phyloP scores from a whole-genome alignment of 2,329 filamentous ascomycete species.

The Penicillium verrucosum region DNA sequence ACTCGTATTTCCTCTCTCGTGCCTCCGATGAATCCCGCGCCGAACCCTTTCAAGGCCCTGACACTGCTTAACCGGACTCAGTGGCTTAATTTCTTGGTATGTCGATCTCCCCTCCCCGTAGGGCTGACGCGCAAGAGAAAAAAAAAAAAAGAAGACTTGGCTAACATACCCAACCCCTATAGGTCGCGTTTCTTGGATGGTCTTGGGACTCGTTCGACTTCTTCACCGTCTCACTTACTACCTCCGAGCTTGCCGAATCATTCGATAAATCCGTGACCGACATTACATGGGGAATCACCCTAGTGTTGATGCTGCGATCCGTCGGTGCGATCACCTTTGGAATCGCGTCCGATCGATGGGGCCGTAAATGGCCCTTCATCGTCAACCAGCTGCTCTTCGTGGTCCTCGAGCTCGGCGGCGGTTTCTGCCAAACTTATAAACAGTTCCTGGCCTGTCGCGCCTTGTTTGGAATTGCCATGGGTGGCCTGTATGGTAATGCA shows the following conservation, averaged over 20 bases:
- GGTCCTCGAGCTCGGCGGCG: constrained; percentile 58
- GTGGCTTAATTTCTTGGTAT: constrained; percentile 56
- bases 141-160: background rate
- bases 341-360: constrained; percentile 50
- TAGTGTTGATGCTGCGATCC: constrained; percentile 60
- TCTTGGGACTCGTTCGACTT: constrained; percentile 60
- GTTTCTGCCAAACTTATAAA: constrained; percentile 57
- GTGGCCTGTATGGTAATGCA: constrained; percentile 60
- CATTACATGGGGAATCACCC: constrained; percentile 59
- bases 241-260: constrained; percentile 50
- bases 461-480: constrained; percentile 63
- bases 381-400: constrained; percentile 62
- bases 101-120: constrained; percentile 10
- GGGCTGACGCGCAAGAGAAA: background rate
- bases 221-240: constrained; percentile 59
- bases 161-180: constrained; percentile 7
- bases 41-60: constrained; percentile 54
- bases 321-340: constrained; percentile 60
- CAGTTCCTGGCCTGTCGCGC: constrained; percentile 59
- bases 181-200: constrained; percentile 49
- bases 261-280: constrained; percentile 56
- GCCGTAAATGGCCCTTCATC: constrained; percentile 59
- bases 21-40: constrained; percentile 54
- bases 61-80: constrained; percentile 52
- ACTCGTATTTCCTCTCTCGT: constrained; percentile 55